Evolutionary conservation across 1,284 basidiomycete genomes (phyloP), one percentile per base, ranked within the genome.

Genomic region (Ceratobasidium sp.): DNA sequence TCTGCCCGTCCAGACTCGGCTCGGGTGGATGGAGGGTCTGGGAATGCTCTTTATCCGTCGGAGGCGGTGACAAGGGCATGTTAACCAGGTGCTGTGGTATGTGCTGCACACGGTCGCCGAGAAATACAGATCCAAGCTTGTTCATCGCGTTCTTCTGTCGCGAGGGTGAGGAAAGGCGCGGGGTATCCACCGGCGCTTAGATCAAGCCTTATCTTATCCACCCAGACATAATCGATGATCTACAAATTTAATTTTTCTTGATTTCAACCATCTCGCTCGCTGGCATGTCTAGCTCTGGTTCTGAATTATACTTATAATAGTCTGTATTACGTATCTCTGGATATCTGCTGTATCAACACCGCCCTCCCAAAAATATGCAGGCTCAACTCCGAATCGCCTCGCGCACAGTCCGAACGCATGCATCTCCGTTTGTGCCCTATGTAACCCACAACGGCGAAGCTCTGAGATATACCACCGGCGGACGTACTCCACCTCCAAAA

Each of bases 31-130:
- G 61, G 18, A 36, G 39, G 3, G 43, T 41, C 4, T 26, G 5
- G 5, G 55, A 9, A 21, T 34, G 21, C 16, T 46, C 61, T 30
- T 48, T 46, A 32, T 45, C 45, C 21, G 58, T 5, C 2, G 62
- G 48, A 23, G 61, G 61, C n/a, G 62, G 62, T 1, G 62, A 67
- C 62, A 55, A 53, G 3, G 62, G 62, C n/a, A 67, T 36, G 18
- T 67, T 43, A 2, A 46, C 14, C n/a, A 67, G 46, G 23, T 53
- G 60, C 10, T 64, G 57, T 4, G 57, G 46, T 12, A 74, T 43
- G 36, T 74, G 74, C 28, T 74, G 71, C 32, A 55, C 48, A n/a
- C 74, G 62, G 59, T 74, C 74, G n/a, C 74, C 74, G 1, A 74
- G 36, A 58, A 74, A 74, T 1, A 70, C 72, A 26, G 71, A 73